phyloP scores from a whole-genome alignment of 2,329 filamentous ascomycete genomes.

The Cordyceps cateniannulata region DNA sequence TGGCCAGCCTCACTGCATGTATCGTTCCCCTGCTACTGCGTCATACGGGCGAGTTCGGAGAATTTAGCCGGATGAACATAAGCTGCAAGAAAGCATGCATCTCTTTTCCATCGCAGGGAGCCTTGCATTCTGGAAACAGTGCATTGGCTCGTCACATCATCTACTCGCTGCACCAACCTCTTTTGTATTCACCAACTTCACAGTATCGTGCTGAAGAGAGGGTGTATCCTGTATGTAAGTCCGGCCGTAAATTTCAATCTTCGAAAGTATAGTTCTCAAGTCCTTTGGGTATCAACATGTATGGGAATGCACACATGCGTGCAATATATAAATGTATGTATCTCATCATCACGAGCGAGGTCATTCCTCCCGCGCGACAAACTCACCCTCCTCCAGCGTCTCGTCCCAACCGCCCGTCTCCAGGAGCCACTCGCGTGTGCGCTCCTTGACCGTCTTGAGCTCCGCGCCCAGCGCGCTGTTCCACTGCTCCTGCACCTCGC shows the following conservation, averaged over 20 bases:
- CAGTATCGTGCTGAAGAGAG: not conserved
- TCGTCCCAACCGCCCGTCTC: constrained; percentile 87
- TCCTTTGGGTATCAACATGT: constrained; percentile 24
- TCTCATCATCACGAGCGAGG: not conserved
- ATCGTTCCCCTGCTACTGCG: not conserved
- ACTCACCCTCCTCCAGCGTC: constrained; percentile 52
- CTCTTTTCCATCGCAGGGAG: not conserved
- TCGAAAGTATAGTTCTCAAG: constrained; percentile 4
- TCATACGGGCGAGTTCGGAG: not conserved
- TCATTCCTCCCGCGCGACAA: constrained; percentile 33
- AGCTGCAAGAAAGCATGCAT: not conserved
- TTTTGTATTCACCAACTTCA: not conserved
- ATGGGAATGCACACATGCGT: not conserved
- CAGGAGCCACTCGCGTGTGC: constrained; percentile 67
- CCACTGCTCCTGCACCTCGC: constrained; percentile 88
- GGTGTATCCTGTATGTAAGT: not conserved
- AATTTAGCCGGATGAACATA: not conserved
- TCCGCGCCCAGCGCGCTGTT: constrained; percentile 74
- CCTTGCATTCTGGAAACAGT: no score
- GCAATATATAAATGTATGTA: not conserved
- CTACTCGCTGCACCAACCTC: not conserved
- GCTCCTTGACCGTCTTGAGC: constrained; percentile 65
- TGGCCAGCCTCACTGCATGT: not conserved
- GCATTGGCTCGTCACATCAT: not conserved
- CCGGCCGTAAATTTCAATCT: constrained; percentile 6